phyloP scores from a whole-genome alignment of 257 asterid species.

The Solanum tarijense region DNA sequence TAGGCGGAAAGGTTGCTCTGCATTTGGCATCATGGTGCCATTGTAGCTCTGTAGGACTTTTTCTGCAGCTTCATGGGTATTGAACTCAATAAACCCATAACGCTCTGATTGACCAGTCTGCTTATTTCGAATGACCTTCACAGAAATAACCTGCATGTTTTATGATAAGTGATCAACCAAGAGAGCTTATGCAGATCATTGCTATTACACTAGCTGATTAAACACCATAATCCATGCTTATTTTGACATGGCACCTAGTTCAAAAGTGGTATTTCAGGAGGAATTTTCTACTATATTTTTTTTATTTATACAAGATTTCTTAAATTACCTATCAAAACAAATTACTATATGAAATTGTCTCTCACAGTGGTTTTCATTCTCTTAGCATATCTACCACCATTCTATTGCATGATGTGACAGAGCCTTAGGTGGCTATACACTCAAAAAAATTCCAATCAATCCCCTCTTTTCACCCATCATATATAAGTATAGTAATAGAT shows the following conservation, averaged over 20 bases:
- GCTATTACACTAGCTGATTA: not conserved
- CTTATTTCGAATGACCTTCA: conserved; percentile 92
- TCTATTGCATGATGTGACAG: not conserved
- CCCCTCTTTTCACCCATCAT: not conserved
- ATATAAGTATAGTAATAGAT: not conserved
- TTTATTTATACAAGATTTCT: not conserved
- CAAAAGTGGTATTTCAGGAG: not conserved
- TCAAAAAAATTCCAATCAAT: not conserved
- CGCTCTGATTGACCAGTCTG: conserved; percentile 97
- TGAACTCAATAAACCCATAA: conserved; percentile 87
- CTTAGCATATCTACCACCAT: not conserved
- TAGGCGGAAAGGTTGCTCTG: conserved; percentile 78
- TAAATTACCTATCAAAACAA: not conserved
- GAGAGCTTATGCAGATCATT: not conserved
- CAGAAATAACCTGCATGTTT: conserved; percentile 56
- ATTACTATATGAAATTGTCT: not conserved
- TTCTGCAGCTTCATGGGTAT: conserved; percentile 72
- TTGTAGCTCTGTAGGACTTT: conserved; percentile 70
- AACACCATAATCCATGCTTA: not conserved
- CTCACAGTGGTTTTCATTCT: not conserved
- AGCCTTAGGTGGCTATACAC: not conserved
- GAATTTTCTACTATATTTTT: not conserved
- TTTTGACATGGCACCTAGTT: not conserved
- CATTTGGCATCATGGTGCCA: conserved; percentile 62
- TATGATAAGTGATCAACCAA: not conserved